Conservation (phyloP, 2,329 filamentous ascomycete genomes). For the Curvularia sp. region DNA sequence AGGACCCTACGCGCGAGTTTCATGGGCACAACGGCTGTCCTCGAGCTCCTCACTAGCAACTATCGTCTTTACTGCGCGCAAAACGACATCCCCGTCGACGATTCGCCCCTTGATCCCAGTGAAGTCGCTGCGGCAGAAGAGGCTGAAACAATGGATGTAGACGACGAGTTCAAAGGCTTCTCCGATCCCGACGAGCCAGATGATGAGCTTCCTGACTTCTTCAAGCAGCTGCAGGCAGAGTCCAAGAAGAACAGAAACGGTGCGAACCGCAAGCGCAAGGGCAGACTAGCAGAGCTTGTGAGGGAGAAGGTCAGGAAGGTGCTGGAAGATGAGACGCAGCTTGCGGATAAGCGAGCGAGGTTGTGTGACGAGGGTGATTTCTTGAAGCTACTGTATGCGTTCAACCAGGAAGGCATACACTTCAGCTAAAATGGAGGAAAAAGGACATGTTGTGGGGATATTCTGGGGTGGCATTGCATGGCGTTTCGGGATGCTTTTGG, state of each 20-base stretch:
- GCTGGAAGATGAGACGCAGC: conserved; percentile 77
- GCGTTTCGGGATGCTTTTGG: conserved; percentile 7
- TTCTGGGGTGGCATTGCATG: conserved; percentile 7
- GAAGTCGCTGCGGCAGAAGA: conserved; percentile 52
- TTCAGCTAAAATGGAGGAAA: conserved; percentile 66
- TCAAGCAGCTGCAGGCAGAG: conserved; percentile 68
- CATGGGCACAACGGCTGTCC: conserved; percentile 78
- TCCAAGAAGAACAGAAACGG: conserved; percentile 49
- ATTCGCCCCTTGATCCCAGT: conserved; percentile 49
- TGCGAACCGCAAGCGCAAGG: conserved; percentile 73
- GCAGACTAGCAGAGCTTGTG: conserved; percentile 81
- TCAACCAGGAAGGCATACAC: conserved; percentile 92
- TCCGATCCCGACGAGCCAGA: conserved; percentile 64
- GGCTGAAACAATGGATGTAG: conserved; percentile 57
- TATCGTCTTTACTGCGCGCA: conserved; percentile 90
- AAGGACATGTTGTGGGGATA: background rate
- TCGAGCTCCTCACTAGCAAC: conserved; percentile 84
- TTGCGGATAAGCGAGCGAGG: conserved; percentile 81
- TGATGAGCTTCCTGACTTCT: conserved; percentile 82
- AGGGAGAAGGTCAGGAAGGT: conserved; percentile 85
- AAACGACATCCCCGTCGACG: conserved; percentile 80
- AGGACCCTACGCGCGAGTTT: conserved; percentile 85
- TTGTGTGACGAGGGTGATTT: conserved; percentile 95
- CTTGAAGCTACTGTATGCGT: conserved; percentile 78
- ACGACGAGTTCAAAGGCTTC: conserved; percentile 57